Percentiles rank a stretch among this genome's conserved stretches.
Evolutionary conservation across 805 yeast genomes (phyloP).

Genomic region (Kluyveromyces starmeri): DNA sequence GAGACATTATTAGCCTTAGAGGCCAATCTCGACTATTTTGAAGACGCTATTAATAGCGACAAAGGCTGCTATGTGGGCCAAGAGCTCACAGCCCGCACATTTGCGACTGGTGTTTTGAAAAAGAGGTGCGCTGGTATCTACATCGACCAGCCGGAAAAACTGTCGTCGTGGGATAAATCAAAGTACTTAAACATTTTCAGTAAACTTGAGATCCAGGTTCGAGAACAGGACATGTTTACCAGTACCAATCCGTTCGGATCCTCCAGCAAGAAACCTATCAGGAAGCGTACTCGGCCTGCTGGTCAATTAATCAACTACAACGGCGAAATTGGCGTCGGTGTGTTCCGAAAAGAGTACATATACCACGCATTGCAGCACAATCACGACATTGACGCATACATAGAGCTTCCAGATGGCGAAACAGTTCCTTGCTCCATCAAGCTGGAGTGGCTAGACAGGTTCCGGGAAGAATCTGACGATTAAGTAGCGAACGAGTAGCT

Average conservation of each 20-base stretch:
- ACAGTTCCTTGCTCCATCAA: not conserved
- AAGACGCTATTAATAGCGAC: slow-evolving; percentile 70
- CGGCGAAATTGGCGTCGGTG: slow-evolving; percentile 59
- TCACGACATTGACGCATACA: slow-evolving; percentile 26
- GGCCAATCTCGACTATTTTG: slow-evolving; percentile 60
- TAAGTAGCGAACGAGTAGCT: no score
- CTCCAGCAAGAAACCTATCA: slow-evolving; percentile 14
- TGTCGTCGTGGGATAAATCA: slow-evolving; percentile 1
- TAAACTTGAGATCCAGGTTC: not conserved
- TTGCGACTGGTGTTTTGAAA: slow-evolving; percentile 72
- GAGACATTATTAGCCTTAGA: slow-evolving; percentile 71
- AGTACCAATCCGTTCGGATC: slow-evolving; percentile 35
- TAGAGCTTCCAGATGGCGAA: slow-evolving; percentile 23
- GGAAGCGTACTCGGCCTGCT: slow-evolving; percentile 37
- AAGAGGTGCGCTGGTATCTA: slow-evolving; percentile 72
- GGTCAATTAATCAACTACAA: slow-evolving; percentile 53
- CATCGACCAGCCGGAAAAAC: slow-evolving; percentile 8
- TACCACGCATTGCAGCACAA: slow-evolving; percentile 12
- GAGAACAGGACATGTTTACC: not conserved
- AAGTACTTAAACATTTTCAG: slow-evolving; percentile 6
- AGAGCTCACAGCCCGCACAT: slow-evolving; percentile 85
- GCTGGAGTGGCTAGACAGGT: slow-evolving; percentile 4
- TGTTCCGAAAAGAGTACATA: slow-evolving; percentile 42
- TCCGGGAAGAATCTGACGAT: slow-evolving; percentile 2
- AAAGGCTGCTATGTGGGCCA: slow-evolving; percentile 98